Conservation (phyloP, 2,329 filamentous ascomycete genomes). For the Aureobasidium subglaciale region DNA sequence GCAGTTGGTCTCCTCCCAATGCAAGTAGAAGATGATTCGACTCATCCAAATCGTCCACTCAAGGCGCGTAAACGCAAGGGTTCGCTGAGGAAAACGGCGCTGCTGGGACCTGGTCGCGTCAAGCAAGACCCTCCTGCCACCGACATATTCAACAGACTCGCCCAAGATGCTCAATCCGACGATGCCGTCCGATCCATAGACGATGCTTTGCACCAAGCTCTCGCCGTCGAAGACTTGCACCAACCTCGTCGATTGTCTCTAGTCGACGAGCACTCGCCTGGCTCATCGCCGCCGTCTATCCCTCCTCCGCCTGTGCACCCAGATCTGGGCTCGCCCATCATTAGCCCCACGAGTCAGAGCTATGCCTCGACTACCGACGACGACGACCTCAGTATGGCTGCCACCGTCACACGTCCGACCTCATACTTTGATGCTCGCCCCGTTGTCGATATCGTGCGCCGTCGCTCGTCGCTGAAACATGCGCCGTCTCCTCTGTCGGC, state of each 20-base stretch:
- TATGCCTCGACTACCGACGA: constrained; percentile 76
- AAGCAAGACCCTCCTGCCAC: constrained; percentile 27
- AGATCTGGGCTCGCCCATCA: constrained; percentile 19
- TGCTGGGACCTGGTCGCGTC: constrained; percentile 62
- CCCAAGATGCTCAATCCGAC: constrained; percentile 14
- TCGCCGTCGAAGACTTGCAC: neutral
- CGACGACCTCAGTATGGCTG: constrained; percentile 49
- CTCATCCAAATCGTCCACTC: constrained; percentile 45
- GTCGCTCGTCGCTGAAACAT: constrained; percentile 17
- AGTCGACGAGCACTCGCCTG: constrained; percentile 8
- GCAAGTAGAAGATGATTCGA: constrained; percentile 29
- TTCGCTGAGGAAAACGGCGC: constrained; percentile 78
- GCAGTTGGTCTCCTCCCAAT: constrained; percentile 8
- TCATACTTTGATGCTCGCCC: constrained; percentile 25
- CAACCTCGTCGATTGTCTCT: constrained; percentile 16
- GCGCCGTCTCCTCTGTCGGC: constrained; percentile 18
- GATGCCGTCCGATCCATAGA: constrained; percentile 13
- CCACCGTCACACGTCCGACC: constrained; percentile 20
- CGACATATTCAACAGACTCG: constrained; percentile 20
- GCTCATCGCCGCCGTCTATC: constrained; percentile 4
- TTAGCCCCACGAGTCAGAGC: constrained; percentile 41
- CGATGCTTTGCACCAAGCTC: constrained; percentile 7
- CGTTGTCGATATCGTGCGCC: constrained; percentile 17
- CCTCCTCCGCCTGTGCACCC: constrained; percentile 7
- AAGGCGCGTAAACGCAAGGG: constrained; percentile 67